Base-by-base conservation (phyloP, 2,329 filamentous ascomycete genomes). In the Pleurostoma richardsiae region DNA sequence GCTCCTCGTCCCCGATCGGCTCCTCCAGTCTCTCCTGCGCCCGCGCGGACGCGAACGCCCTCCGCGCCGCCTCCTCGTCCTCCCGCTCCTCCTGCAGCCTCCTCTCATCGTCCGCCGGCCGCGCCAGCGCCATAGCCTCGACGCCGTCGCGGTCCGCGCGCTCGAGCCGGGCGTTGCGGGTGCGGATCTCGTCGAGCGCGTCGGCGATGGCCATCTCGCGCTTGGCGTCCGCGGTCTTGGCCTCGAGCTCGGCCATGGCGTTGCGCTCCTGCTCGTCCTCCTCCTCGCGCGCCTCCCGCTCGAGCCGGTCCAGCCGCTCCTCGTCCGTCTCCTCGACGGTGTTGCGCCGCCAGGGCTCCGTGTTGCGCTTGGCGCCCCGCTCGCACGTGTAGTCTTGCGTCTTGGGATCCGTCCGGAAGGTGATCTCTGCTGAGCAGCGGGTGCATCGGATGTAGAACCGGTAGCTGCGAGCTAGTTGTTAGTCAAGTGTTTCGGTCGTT, bases 181-280 rank as follows among this genome's bases (percentile, higher is more conserved):
- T 92, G 47, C 92, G 77, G 48, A 99, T 96, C 69, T 96, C 91
- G 65, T 99, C 94, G 46, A 99, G 71, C 6, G 91, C 92, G 71
- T 99, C 94, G 2, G 94, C 94, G 40, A 96, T 89, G 19, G 88
- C 89, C 91, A 99, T 99, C 68, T 99, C 94, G 39, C 86, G 79
- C 72, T 94, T 91, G 1, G 91, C 91, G 64, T 99, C 94, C 27
- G 87, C 72, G 46, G 92, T 96, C 72, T 97, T 97, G 52, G 87
- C 85, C 70, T 99, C 94, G 41, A 99, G 70, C 62, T 96, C 91
- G 48, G 87, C 87, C 95, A 99, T 99, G 27, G 90, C 89, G 65
- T 96, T 91, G 54, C 83, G 78, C 65, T 96, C 90, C 49, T 85
- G 80, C 45, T 77, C 75, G 36, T 77, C 81, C 7, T 77, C 77